Base-by-base conservation (phyloP, 192 early-diverging fungal species). In the Coemansia sp. region DNA sequence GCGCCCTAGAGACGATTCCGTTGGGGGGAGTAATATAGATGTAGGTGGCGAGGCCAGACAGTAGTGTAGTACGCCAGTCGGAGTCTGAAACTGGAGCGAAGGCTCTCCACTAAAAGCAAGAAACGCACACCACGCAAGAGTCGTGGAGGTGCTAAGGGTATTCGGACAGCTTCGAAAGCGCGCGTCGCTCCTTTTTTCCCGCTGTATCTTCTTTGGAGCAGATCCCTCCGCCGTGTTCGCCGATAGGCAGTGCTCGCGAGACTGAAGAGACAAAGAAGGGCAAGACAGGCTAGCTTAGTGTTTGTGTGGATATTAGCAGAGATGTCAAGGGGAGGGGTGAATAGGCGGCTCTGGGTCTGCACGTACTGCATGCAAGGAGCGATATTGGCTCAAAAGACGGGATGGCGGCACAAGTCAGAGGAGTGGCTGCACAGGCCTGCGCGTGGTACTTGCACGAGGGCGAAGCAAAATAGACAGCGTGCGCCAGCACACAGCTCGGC, bases 51-150 rank as follows among this genome's bases (percentile, higher is more conserved):
- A 47, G 11, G 24, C 24, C 49, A 56, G 19, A 54, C 19, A 27
- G 19, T n/a, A 39, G 11, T 9, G 38, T 38, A 54, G 47, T 51
- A 32, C 20, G 24, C 40, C 36, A 41, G 42, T 66, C 64, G 64
- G 64, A 66, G 54, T 66, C 64, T 66, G 64, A 59, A 62, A 62
- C 20, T n/a, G 2, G 61, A 43, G 41, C 39, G 24, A 27, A n/a
- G 19, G 3, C 9, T 12, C 53, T 27, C 38, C 32, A 41, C 37
- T 31, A 31, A 11, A 46, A 31, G 27, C 29, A 38, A 63, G 35
- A 38, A 24, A 51, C 36, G 8, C n/a, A 63, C 29, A 46, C 42
- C 49, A 51, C 49, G 49, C 12, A 29, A 25, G 45, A 19, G 22
- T 15, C 27, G 49, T 22, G 10, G 19, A 15, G 27, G 25, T 10